Evolutionary conservation across 2,329 filamentous ascomycete species (phyloP).

Genomic region (Ascochyta viciae-villosae): DNA sequence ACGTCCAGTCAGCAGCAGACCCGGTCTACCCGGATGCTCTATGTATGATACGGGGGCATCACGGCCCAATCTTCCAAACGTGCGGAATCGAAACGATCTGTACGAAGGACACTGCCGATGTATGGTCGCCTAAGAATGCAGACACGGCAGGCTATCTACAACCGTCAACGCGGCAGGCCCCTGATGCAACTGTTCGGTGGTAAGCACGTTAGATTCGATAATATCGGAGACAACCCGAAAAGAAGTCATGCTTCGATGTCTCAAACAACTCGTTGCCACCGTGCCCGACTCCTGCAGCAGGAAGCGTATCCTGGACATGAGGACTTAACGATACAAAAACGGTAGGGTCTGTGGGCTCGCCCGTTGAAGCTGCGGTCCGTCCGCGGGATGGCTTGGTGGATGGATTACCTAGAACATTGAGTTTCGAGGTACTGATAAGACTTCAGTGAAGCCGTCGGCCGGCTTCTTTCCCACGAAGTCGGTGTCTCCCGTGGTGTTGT

Average conservation of each 20-base stretch:
- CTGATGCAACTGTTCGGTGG: constrained; percentile 1
- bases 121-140: constrained; percentile 1
- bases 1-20: not conserved
- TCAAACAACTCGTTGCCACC: constrained; percentile 4
- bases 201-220: constrained; percentile 13
- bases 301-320: constrained; percentile 1
- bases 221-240: constrained; percentile 12
- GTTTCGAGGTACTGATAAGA: constrained; percentile 15
- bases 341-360: constrained; percentile 2
- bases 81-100: not conserved
- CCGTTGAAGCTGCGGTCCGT: constrained; percentile 7
- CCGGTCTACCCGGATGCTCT: constrained; percentile 3
- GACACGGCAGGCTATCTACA: constrained; percentile 13
- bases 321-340: not conserved
- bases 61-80: constrained; percentile 1
- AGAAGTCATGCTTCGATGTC: constrained; percentile 7
- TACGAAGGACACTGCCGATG: not conserved
- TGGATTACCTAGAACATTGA: not conserved
- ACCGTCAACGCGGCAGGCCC: not conserved
- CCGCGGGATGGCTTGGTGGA: constrained; percentile 12
- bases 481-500: not conserved
- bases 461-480: not conserved
- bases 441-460: constrained; percentile 8
- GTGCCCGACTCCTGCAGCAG: constrained; percentile 13
- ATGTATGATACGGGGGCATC: not conserved